phyloP scores from a whole-genome alignment of 2,329 filamentous ascomycete species.

The Alternaria solani region DNA sequence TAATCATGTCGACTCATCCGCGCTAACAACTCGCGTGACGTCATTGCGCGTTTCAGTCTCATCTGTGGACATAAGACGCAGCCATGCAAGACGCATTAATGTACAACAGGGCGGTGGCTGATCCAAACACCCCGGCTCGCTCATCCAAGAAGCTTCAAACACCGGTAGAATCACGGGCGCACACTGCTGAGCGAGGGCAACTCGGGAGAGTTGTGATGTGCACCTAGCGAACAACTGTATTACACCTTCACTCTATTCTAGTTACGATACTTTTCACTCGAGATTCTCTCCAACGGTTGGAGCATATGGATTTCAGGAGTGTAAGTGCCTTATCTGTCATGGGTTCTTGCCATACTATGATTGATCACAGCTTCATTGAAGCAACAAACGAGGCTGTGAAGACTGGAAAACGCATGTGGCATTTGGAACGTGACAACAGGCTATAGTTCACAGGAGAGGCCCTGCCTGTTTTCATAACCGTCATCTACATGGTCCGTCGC shows the following conservation, averaged over 20 bases:
- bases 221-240: background rate
- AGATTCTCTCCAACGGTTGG: no score
- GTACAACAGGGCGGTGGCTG: no score
- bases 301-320: no score
- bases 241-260: background rate
- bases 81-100: no score
- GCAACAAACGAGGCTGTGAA: background rate
- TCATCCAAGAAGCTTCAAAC: no score
- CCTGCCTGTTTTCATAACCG: background rate
- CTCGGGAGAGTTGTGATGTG: background rate
- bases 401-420: accelerated
- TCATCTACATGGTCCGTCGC: background rate
- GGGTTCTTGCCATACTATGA: no score
- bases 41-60: background rate
- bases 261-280: no score
- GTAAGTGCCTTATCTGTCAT: no score
- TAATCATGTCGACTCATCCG: conserved; percentile 9
- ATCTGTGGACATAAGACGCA: no score
- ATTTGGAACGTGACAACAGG: background rate
- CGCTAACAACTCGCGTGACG: background rate
- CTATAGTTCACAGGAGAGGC: no score
- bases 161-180: no score
- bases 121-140: background rate
- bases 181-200: no score
- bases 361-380: background rate